A percentile compares a stretch with the other conserved stretches of the same genome.
Evolutionary conservation across 1,284 basidiomycete species (phyloP).

Genomic region (Leccinum fuscescens): DNA sequence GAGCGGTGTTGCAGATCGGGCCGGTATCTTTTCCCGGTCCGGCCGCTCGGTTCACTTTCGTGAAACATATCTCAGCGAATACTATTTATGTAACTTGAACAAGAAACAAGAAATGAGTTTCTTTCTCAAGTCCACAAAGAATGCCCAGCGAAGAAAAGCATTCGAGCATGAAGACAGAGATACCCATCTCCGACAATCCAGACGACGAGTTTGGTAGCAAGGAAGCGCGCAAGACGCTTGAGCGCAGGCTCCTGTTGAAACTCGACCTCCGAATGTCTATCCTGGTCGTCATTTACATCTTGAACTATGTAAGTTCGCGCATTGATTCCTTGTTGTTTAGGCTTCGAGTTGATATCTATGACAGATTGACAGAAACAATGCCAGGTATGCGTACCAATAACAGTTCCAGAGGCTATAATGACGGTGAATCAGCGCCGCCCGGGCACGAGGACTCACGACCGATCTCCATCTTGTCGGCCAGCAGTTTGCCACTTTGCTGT

Average conservation of each 20-base stretch:
- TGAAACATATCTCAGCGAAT: no score
- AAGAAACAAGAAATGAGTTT: no score
- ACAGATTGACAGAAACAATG: constrained; percentile 70
- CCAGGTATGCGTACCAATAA: constrained; percentile 40
- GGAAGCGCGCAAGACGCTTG: constrained; percentile 42
- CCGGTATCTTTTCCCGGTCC: no score
- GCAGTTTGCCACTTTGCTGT: constrained; percentile 67
- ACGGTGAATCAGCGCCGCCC: constrained; percentile 22
- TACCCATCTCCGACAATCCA: constrained; percentile 3
- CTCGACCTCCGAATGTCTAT: constrained; percentile 49
- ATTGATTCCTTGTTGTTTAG: background rate
- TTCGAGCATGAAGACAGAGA: background rate
- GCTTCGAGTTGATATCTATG: background rate
- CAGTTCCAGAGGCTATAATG: background rate
- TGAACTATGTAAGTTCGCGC: constrained; percentile 46
- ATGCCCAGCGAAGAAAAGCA: constrained; percentile 7
- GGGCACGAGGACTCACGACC: constrained; percentile 21
- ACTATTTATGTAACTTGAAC: no score
- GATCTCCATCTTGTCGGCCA: constrained; percentile 37
- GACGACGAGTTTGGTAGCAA: constrained; percentile 44
- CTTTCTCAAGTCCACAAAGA: no score
- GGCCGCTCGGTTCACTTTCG: no score
- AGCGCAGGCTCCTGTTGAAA: constrained; percentile 48
- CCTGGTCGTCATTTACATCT: constrained; percentile 51
- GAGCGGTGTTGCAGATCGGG: no score